Percentiles rank a stretch among this genome's conserved stretches.
Conservation (phyloP, 2,329 filamentous ascomycete species). For the Fusarium coicis region DNA sequence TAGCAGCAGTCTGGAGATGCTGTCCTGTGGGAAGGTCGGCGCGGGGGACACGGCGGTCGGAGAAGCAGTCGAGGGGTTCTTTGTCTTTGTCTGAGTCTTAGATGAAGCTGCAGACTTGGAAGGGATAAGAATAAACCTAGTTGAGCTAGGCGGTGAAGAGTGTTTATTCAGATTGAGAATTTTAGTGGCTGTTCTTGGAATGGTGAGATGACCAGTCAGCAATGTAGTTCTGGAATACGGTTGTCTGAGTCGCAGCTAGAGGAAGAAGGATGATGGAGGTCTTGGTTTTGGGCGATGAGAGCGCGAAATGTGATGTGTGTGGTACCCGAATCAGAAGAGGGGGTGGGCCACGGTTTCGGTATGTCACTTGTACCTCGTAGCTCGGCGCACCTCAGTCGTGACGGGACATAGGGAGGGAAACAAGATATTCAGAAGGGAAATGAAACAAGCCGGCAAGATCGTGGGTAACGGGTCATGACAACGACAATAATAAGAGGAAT, state of each 20-base stretch:
- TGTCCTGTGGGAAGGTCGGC: constrained; percentile 17
- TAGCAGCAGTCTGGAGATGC: constrained; percentile 32
- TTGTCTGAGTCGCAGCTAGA: constrained; percentile 34
- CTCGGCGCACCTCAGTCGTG: neutral
- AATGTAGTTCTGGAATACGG: constrained; percentile 33
- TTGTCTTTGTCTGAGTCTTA: constrained; percentile 24
- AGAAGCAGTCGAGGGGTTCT: constrained; percentile 22
- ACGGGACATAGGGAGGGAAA: neutral
- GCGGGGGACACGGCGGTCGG: constrained; percentile 29
- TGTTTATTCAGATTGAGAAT: constrained; percentile 35
- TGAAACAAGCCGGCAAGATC: neutral
- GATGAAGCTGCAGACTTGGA: constrained; percentile 13
- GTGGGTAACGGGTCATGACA: neutral
- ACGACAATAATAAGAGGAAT: neutral
- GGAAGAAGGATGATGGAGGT: constrained; percentile 32
- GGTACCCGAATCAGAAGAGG: constrained; percentile 23
- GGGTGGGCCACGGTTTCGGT: constrained; percentile 2
- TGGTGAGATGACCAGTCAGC: constrained; percentile 44
- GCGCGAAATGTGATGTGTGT: constrained; percentile 29
- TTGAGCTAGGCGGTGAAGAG: constrained; percentile 39
- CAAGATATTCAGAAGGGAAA: constrained; percentile 4
- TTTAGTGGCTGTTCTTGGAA: constrained; percentile 45
- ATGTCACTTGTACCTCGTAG: constrained; percentile 26
- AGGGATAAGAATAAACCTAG: constrained; percentile 13
- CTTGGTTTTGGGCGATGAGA: constrained; percentile 25